Evolutionary conservation across 768 basidiomycete genomes (phyloP), one percentile per base, ranked within the genome.

Genomic region (Serendipita indica): DNA sequence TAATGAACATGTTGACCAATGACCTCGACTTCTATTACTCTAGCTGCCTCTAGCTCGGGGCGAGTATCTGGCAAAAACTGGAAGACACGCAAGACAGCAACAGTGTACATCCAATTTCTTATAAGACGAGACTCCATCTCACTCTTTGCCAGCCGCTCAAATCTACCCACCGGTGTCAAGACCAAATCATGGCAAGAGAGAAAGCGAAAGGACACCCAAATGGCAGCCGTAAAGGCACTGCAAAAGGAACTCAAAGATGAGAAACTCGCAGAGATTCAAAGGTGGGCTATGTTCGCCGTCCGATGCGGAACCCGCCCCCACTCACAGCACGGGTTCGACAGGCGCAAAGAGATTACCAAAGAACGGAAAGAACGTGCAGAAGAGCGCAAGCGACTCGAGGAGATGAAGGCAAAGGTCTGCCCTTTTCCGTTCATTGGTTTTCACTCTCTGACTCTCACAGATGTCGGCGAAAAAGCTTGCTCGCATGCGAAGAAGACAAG

Each of bases 211-310:
- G 79, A 80, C 25, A 79, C 78, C 66, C 79, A 78, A 64, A 78
- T 78, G 18, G 73, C 74, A 35, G 84, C 88, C 18, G 76, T 85
- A 61, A 89, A 86, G 69, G 82, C 83, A 67, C 72, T 90, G 30
- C 74, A 88, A 69, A 65, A 68, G 7, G 87, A 88, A 62, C 75
- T 90, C 63, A 84, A 79, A 67, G 81, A 84, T 45, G 88, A 89
- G 68, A 89, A 87, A 64, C 72, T 76, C 63, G 77, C 81, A 3
- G 87, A 88, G 64, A 71, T 75, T 46, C 72, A 75, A 62, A 75
- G 83, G 86, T 82, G 61, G 6, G 60, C 39, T 6, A 4, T 27
- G 16, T 14, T 32, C 14, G 18, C 58, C 70, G 30, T 33, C 37
- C 22, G 2, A 14, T 13, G 3, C 33, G 5, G 33, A 22, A 39